Percentiles rank a stretch among this genome's conserved stretches.
Evolutionary conservation across 495 filamentous ascomycete genomes (phyloP).

Genomic region (Penicillium soppii): DNA sequence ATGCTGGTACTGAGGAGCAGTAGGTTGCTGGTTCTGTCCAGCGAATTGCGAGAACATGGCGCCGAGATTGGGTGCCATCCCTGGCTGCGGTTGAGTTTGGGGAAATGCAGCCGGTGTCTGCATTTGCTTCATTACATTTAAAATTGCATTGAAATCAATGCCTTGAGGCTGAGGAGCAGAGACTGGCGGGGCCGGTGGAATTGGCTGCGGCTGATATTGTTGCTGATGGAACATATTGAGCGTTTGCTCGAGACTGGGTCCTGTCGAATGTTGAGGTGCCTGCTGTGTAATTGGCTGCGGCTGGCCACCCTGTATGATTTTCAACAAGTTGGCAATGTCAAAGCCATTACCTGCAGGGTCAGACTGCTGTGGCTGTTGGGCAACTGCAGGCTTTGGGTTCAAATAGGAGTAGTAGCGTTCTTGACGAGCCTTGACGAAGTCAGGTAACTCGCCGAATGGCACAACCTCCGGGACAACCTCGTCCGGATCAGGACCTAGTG

Average conservation of each 20-base stretch:
- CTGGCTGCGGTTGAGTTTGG: constrained; percentile 30
- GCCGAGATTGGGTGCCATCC: constrained; percentile 41
- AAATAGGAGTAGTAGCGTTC: constrained; percentile 41
- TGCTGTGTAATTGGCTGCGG: constrained; percentile 32
- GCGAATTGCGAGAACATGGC: constrained; percentile 50
- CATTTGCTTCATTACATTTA: constrained; percentile 39
- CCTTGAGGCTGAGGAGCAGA: constrained; percentile 21
- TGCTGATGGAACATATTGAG: constrained; percentile 47
- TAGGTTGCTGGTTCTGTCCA: constrained; percentile 31
- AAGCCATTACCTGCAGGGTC: constrained; percentile 31
- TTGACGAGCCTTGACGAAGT: constrained; percentile 47
- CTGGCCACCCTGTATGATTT: constrained; percentile 42
- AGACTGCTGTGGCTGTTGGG: constrained; percentile 20
- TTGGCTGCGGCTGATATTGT: constrained; percentile 32
- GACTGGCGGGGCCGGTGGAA: constrained; percentile 30
- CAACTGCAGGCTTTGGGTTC: constrained; percentile 35
- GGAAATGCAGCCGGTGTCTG: constrained; percentile 24
- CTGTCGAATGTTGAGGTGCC: constrained; percentile 26
- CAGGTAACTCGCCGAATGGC: constrained; percentile 50
- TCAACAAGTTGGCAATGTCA: constrained; percentile 48
- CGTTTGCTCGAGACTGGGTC: constrained; percentile 37
- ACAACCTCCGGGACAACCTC: constrained; percentile 33
- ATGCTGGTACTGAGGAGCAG: constrained; percentile 23
- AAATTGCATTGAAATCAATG: constrained; percentile 36
- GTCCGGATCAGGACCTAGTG: constrained; percentile 45